phyloP scores from a whole-genome alignment of 345 rosid species.

The Boechera retrofracta region DNA sequence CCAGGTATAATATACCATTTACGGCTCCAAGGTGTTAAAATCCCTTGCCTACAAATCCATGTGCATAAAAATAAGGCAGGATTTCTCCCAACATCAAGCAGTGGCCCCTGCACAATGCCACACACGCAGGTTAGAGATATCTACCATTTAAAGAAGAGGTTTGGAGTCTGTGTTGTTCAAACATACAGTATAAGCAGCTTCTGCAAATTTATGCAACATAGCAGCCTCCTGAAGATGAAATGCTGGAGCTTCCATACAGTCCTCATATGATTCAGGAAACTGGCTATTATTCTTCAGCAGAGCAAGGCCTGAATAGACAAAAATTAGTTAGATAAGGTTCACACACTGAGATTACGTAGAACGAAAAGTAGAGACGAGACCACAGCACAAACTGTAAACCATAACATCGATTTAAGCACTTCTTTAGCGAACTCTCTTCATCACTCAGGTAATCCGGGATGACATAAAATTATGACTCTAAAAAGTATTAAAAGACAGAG shows the following conservation, averaged over 20 bases:
- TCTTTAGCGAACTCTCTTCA: too few species aligned
- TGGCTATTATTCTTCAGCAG: conserved; percentile 65
- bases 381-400: neutral
- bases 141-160: neutral
- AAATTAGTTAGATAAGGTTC: conserved; percentile 19
- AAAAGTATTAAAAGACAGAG: neutral
- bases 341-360: neutral
- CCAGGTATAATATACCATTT: conserved; percentile 51
- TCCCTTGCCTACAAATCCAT: conserved; percentile 88
- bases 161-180: conserved; percentile 2
- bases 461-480: too few species aligned
- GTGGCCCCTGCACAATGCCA: conserved; percentile 69
- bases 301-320: conserved; percentile 74
- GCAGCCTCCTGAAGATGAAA: conserved; percentile 67
- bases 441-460: too few species aligned
- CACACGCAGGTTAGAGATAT: conserved; percentile 16
- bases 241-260: conserved; percentile 62
- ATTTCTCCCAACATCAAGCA: conserved; percentile 91
- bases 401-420: neutral
- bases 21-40: conserved; percentile 82
- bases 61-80: conserved; percentile 77
- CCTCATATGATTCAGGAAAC: conserved; percentile 51
- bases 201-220: conserved; percentile 80
- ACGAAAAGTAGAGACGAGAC: neutral
- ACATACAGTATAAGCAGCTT: conserved; percentile 91